Conservation (phyloP, 306 rosid species). For the Mimosa bimucronata region DNA sequence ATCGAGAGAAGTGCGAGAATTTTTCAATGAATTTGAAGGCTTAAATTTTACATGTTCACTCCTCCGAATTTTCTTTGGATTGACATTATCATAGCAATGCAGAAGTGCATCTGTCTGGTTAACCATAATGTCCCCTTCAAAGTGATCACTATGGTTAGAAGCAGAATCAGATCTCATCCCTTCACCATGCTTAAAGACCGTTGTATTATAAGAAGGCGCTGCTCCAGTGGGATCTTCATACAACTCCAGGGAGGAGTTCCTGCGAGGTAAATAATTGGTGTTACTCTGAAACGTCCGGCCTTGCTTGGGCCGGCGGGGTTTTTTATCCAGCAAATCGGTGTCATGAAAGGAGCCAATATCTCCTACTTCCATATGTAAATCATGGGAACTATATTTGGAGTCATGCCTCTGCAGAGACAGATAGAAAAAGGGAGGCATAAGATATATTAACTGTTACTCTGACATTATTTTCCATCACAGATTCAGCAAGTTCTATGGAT, state of each 20-base stretch:
- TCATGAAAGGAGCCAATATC: conserved; percentile 55
- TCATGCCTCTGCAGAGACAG: conserved; percentile 66
- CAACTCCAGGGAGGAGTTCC: conserved; percentile 66
- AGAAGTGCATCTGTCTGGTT: conserved; percentile 46
- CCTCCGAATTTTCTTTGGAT: conserved; percentile 52
- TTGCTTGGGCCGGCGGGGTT: conserved; percentile 50
- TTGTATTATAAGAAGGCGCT: conserved; percentile 55
- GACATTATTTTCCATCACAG: background rate
- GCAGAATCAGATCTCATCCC: conserved; percentile 59
- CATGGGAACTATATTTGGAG: conserved; percentile 66
- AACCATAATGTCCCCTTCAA: conserved; percentile 52
- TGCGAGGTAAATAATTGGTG: conserved; percentile 48
- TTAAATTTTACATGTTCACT: conserved; percentile 56
- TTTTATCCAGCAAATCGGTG: conserved; percentile 62
- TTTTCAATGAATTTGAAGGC: conserved; percentile 52
- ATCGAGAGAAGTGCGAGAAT: conserved; percentile 43
- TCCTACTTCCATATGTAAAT: conserved; percentile 61
- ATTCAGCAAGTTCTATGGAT: background rate
- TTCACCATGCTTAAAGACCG: conserved; percentile 57
- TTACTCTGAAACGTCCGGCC: conserved; percentile 43
- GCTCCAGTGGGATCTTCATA: conserved; percentile 64
- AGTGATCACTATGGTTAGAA: conserved; percentile 57
- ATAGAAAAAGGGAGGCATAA: conserved; percentile 27
- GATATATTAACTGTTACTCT: background rate
- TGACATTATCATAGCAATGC: conserved; percentile 49